A percentile compares a stretch with the other conserved stretches of the same genome.
Conservation (phyloP, 2,329 filamentous ascomycete species). For the Scedosporium apiospermum region DNA sequence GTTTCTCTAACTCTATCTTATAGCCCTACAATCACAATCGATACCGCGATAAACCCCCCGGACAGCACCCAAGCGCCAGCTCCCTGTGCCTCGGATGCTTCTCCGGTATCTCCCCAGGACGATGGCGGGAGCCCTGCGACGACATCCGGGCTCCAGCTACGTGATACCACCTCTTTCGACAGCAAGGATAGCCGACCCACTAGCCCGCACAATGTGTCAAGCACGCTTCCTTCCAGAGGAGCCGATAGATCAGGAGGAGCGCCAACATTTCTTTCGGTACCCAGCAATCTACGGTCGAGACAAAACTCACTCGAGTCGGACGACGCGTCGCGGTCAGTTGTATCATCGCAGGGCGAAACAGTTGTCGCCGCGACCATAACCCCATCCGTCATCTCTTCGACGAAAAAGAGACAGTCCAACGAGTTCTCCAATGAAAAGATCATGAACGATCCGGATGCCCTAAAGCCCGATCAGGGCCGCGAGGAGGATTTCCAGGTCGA, state of each 20-base stretch:
- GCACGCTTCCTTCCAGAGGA: conserved; percentile 36
- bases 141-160: neutral
- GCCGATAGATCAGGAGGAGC: conserved; percentile 31
- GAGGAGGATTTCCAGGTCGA: conserved; percentile 67
- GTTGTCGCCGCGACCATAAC: conserved; percentile 43
- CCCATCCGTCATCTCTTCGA: conserved; percentile 31
- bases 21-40: conserved; percentile 46
- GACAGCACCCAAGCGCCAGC: neutral
- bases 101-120: conserved; percentile 27
- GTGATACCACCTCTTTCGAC: conserved; percentile 43
- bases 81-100: conserved; percentile 15
- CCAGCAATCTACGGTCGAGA: conserved; percentile 48
- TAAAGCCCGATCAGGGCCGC: conserved; percentile 67
- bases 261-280: conserved; percentile 55
- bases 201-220: conserved; percentile 65
- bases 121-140: conserved; percentile 28
- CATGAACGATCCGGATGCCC: conserved; percentile 55
- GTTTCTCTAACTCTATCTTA: conserved; percentile 8
- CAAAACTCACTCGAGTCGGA: conserved; percentile 64
- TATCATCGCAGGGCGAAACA: conserved; percentile 53
- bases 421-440: conserved; percentile 42
- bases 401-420: conserved; percentile 27
- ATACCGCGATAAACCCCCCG: conserved; percentile 30
- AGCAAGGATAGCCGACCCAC: conserved; percentile 57
- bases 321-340: conserved; percentile 46